Evolutionary conservation across 106 monocot genomes (phyloP).

Genomic region (Triglochin maritima): DNA sequence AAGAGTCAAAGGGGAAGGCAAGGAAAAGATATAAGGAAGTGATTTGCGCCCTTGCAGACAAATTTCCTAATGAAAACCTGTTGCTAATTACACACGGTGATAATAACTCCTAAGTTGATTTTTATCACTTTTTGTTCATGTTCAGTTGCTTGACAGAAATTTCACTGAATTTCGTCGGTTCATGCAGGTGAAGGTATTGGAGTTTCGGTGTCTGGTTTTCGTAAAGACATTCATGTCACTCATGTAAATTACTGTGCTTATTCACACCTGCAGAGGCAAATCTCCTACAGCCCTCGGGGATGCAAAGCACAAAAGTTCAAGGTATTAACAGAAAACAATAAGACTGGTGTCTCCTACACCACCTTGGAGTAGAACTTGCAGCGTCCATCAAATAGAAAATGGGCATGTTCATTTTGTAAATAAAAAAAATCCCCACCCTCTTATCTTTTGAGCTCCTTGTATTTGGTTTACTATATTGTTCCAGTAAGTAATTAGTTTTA

Average conservation of each 20-base stretch:
- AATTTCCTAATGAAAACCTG: slow-evolving; percentile 47
- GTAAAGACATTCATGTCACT: slow-evolving; percentile 16
- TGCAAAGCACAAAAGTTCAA: slow-evolving; percentile 14
- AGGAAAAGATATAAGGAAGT: slow-evolving; percentile 34
- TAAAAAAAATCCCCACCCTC: too few species aligned
- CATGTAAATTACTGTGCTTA: slow-evolving; percentile 44
- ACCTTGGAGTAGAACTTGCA: neutral
- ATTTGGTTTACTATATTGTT: too few species aligned
- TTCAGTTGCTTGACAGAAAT: neutral
- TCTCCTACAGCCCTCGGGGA: neutral
- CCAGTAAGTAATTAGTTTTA: too few species aligned
- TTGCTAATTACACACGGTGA: slow-evolving; percentile 49
- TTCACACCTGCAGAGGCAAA: slow-evolving; percentile 29
- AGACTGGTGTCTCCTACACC: slow-evolving; percentile 11
- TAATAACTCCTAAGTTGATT: neutral
- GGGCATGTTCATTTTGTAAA: too few species aligned
- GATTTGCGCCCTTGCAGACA: slow-evolving; percentile 37
- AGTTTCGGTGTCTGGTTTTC: slow-evolving; percentile 25
- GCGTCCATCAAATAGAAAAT: too few species aligned
- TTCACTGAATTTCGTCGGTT: neutral
- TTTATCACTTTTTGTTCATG: neutral
- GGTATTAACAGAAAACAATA: slow-evolving; percentile 15
- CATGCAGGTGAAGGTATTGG: slow-evolving; percentile 46
- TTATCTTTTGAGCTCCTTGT: too few species aligned
- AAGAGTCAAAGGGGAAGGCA: slow-evolving; percentile 26